These are phyloP conservation scores for Colletotrichum viniferum DNA, from an alignment of 2,329 filamentous ascomycete species.

Conservation along the genomic window DNA sequence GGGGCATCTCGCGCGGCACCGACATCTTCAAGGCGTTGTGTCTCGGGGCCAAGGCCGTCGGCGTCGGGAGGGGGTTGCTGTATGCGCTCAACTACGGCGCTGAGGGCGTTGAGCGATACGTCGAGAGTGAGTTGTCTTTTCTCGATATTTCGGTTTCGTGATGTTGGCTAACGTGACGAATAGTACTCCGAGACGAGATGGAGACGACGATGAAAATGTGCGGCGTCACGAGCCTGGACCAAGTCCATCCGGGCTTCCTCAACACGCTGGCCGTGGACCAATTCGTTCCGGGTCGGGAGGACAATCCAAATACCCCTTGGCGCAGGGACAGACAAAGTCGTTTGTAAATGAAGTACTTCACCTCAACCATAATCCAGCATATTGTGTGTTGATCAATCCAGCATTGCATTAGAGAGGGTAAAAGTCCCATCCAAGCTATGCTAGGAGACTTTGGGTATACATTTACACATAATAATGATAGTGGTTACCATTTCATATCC, in stretches of 20 bases:
- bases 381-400: not conserved
- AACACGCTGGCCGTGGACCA: constrained; percentile 58
- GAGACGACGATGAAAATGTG: constrained; percentile 70
- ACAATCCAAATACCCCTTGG: constrained; percentile 51
- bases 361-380: not conserved
- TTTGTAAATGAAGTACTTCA: constrained; percentile 20
- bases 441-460: not conserved
- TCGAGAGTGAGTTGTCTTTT: constrained; percentile 50
- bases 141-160: not conserved
- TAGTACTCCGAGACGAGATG: constrained; percentile 63
- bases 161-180: not conserved
- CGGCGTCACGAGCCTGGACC: constrained; percentile 64
- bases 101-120: constrained; percentile 57
- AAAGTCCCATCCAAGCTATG: not conserved
- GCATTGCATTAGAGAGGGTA: not conserved
- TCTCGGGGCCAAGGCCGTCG: constrained; percentile 67
- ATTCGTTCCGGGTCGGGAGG: constrained; percentile 43
- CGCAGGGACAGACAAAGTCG: constrained; percentile 31
- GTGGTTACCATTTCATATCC: not conserved
- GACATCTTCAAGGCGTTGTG: constrained; percentile 72
- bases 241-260: constrained; percentile 65
- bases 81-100: constrained; percentile 66
- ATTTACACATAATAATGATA: not conserved
- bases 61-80: constrained; percentile 65
- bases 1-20: constrained; percentile 67